A percentile compares a stretch with the other conserved stretches of the same genome.
Evolutionary conservation across 2,329 filamentous ascomycete genomes (phyloP).

Genomic region (Claviceps spartinae): DNA sequence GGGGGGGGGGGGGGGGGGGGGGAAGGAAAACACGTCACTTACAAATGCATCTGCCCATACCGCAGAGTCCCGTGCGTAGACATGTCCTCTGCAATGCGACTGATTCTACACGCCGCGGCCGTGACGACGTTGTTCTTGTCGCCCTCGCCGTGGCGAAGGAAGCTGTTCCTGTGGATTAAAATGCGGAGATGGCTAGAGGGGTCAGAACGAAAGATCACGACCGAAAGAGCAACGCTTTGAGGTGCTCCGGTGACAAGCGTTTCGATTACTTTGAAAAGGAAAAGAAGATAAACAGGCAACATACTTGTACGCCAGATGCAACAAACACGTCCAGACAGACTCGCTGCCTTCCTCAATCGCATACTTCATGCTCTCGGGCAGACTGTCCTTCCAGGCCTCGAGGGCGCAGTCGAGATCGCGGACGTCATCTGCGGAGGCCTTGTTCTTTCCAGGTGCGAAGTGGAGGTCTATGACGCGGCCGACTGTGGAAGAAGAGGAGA

Average conservation of each 20-base stretch:
- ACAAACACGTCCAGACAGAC: conserved; percentile 22
- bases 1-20: too few species aligned
- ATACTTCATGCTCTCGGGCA: conserved; percentile 18
- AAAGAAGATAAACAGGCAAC: not conserved
- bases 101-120: conserved; percentile 21
- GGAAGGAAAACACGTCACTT: conserved; percentile 2
- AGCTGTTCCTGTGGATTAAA: conserved; percentile 22
- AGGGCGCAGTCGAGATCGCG: conserved; percentile 16
- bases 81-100: conserved; percentile 26
- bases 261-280: too few species aligned
- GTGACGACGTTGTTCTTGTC: conserved; percentile 17
- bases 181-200: conserved; percentile 20
- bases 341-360: conserved; percentile 19
- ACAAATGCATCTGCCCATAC: conserved; percentile 26
- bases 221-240: not conserved
- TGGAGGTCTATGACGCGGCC: conserved; percentile 22
- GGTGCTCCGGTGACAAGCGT: too few species aligned
- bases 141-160: conserved; percentile 15
- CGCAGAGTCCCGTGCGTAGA: conserved; percentile 19
- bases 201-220: not conserved
- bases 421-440: conserved; percentile 16
- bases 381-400: conserved; percentile 20
- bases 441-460: conserved; percentile 20
- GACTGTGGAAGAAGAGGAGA: conserved; percentile 10
- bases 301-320: conserved; percentile 26